Base-by-base conservation (phyloP, 106 monocot genomes). In the Dendrobium nobile region DNA sequence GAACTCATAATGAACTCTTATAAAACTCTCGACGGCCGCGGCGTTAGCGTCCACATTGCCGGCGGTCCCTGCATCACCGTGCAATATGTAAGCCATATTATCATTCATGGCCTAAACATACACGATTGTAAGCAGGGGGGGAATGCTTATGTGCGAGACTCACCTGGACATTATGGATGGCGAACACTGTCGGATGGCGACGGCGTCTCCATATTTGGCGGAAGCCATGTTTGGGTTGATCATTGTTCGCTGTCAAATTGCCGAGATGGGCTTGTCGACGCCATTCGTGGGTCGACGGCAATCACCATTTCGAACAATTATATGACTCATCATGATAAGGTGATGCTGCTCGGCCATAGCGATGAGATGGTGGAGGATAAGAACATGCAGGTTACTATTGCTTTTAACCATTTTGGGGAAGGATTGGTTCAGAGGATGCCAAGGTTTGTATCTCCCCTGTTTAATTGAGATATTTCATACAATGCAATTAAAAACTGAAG, bases 241-340 rank as follows among this genome's bases (percentile, higher is more conserved):
- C 81, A 81, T 73, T 81, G 81, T 24, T 40, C 73, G 26, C 75
- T 81, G 7, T 81, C 75, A 13, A 81, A 28, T 55, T 81, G 81
- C 27, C 40, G 41, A 1, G 81, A 81, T n/a, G 81, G 81, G 75
- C 61, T 81, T 9, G 54, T 81, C 22, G 81, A 81, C 6, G 81
- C 59, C 26, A 81, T 81, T 33, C 15, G 17, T 2, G 75, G 75
- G 0, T 81, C 81, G 6, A 75, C 81, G 5, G 81, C 81, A 4
- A 81, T 81, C 55, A 81, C 81, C 58, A 43, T 81, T 31, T 81
- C 81, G 26, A 81, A 81, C 75, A 75, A 75, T 28, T 81, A 81
- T 18, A 40, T 81, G 75, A 81, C 59, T 20, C 75, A 75, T 47
- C 81, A 81, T 54, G 59, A 81, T 56, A 61, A 81, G 81, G 81